Base-by-base conservation (phyloP, 2,329 filamentous ascomycete genomes). In the Fusarium zealandicum region DNA sequence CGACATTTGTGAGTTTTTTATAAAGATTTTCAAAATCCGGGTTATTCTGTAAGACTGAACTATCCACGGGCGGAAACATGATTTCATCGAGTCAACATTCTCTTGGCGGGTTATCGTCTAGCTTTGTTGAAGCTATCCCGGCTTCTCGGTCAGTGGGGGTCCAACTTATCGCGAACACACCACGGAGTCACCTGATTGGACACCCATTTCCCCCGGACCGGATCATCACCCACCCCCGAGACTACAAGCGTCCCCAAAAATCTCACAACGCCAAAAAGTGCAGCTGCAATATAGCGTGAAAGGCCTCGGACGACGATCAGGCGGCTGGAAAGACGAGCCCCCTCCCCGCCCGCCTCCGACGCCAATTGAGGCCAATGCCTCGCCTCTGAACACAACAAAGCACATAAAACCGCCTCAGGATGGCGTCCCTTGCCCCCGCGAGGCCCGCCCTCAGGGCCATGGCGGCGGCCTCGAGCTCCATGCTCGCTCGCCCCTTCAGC, bases 21-120 rank as follows among this genome's bases (percentile, higher is more conserved):
- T 87, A 84, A 5, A 88, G 76, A 28, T 76, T 74, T n/a, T 82
- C 80, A 63, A 88, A 88, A 17, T 82, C 78, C 0, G 84, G 84
- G 58, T 88, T 87, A 52, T 75, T 77, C 45, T 78, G 70, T 1
- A 88, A 69, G 14, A 87, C 73, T 0, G 76, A 62, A 8, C 81
- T 75, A 16, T 87, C 84, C 8, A 87, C 71, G 0, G 83, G 83
- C 0, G 85, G 85, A 2, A 87, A 71, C 83, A 87, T 86, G 14
- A 69, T 49, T 30, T n/a, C n/a, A 51, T 51, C 14, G 28, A 43
- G 13, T 30, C 33, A 18, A 41, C 37, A 35, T 39, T 31, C 22
- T 43, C 31, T 18, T 40, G 20, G 10, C 31, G n/a, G 28, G 36
- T 43, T 46, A 40, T 53, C 17, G 42, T 31, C 41, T 32, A 31